phyloP scores from a whole-genome alignment of 768 basidiomycete genomes.

The Tricholomella constricta region DNA sequence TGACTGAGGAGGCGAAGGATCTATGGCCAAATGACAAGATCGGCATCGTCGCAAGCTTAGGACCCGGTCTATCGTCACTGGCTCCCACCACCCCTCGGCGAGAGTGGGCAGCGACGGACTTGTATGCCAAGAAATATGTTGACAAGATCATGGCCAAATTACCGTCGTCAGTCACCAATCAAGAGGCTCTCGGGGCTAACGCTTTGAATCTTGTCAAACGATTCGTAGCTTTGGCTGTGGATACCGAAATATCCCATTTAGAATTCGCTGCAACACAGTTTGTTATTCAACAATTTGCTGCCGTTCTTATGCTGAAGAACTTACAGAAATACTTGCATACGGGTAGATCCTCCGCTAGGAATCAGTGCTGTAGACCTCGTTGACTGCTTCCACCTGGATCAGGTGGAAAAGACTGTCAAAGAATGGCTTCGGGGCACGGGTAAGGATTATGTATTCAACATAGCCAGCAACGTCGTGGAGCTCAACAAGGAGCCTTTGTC shows the following conservation, averaged over 20 bases:
- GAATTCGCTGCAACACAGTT: slow-evolving; percentile 5
- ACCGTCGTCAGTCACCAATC: not conserved
- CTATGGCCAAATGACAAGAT: slow-evolving; percentile 20
- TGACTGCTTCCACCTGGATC: slow-evolving; percentile 17
- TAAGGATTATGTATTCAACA: not conserved
- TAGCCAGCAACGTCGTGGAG: slow-evolving; percentile 13
- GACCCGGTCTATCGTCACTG: slow-evolving; percentile 15
- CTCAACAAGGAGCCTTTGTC: slow-evolving; percentile 8
- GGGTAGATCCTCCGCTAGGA: slow-evolving; percentile 20
- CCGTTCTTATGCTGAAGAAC: not conserved
- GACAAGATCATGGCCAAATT: slow-evolving; percentile 15
- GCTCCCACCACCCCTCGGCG: slow-evolving; percentile 8
- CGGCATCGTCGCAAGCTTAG: slow-evolving; percentile 18
- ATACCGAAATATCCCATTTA: slow-evolving; percentile 17
- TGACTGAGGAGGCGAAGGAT: slow-evolving; percentile 12
- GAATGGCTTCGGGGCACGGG: slow-evolving; percentile 14
- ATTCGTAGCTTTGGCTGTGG: slow-evolving; percentile 15
- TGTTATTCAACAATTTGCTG: not conserved
- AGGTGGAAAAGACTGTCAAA: slow-evolving; percentile 14
- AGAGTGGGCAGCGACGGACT: slow-evolving; percentile 17
- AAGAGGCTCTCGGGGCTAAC: slow-evolving; percentile 1
- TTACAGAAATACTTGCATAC: slow-evolving; percentile 7
- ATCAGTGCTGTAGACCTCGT: slow-evolving; percentile 17
- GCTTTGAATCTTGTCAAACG: slow-evolving; percentile 19
- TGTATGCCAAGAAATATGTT: slow-evolving; percentile 11